Conservation (phyloP, 1,139 yeast species). For the Kurtzmaniella quercitrusa region DNA sequence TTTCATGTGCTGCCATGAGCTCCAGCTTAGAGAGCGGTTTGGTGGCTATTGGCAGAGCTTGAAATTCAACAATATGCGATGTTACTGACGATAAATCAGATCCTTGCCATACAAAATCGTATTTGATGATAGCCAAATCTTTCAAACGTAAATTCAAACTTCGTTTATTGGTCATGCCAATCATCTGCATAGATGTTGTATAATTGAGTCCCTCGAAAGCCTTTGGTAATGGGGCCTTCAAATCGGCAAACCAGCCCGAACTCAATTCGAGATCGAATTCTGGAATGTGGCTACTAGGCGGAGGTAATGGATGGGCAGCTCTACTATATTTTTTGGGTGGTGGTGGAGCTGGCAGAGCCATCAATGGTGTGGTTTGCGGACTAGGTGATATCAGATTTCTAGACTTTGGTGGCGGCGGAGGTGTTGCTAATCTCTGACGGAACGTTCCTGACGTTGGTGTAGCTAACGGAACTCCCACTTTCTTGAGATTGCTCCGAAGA, state of each 20-base stretch:
- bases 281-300: slow-evolving; percentile 21
- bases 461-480: slow-evolving; percentile 3
- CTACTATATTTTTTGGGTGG: slow-evolving; percentile 34
- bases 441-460: neutral
- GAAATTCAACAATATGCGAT: slow-evolving; percentile 31
- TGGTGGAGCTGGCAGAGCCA: slow-evolving; percentile 27
- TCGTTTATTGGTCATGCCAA: slow-evolving; percentile 15
- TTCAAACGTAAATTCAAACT: slow-evolving; percentile 35
- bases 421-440: slow-evolving; percentile 8
- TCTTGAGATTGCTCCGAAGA: slow-evolving; percentile 2
- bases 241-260: slow-evolving; percentile 44
- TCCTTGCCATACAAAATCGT: slow-evolving; percentile 47
- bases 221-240: slow-evolving; percentile 28
- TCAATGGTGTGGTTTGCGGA: slow-evolving; percentile 14
- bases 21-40: slow-evolving; percentile 34
- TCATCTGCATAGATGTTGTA: slow-evolving; percentile 25
- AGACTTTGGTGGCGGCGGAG: slow-evolving; percentile 12
- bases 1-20: slow-evolving; percentile 36
- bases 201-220: slow-evolving; percentile 34
- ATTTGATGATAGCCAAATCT: slow-evolving; percentile 49
- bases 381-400: slow-evolving; percentile 5
- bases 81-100: slow-evolving; percentile 16
- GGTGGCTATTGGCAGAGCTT: slow-evolving; percentile 46
- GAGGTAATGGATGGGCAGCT: slow-evolving; percentile 15
- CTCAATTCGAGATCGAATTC: slow-evolving; percentile 37